Evolutionary conservation across 2,329 filamentous ascomycete species (phyloP), one percentile per base, ranked within the genome.

Genomic region (Nothophoma quercina): DNA sequence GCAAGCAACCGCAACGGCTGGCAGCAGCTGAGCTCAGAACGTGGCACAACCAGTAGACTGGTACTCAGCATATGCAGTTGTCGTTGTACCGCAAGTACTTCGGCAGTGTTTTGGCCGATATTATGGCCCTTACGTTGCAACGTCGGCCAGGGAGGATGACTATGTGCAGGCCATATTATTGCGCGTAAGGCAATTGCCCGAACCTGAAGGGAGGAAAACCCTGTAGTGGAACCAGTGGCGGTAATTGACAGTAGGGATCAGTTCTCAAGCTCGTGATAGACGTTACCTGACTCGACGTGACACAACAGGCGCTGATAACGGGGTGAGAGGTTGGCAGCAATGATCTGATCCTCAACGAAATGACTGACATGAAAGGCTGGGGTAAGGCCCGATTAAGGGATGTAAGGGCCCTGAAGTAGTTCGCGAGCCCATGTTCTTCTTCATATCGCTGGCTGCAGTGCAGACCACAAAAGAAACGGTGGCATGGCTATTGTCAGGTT

Each of bases 21-120:
- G 50, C 38, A 46, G 48, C 49, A 51, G 51, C 48, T 55, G 47
- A 51, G 55, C 45, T 42, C 39, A 60, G 55, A 64, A 56, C 51
- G 64, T 66, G 51, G 55, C 54, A 64, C 62, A 62, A 59, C 48
- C 52, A 60, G 43, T 52, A 60, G 44, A 57, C 42, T 18, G 53
- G 61, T 56, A 59, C 55, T 58, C 57, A 59, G 58, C 54, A 64
- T 58, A 55, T 47, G 60, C 62, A 51, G 38, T 62, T 48, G 55
- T 62, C 30, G 57, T 61, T 54, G 58, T 61, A 61, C 42, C 50
- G 26, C 33, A n/a, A 29, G 21, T 23, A 46, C 35, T 42, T 45
- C 34, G 41, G 41, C 36, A 41, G 15, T 36, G 32, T 49, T 51
- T 62, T 57, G 53, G 46, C 49, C n/a, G 52, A 58, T 55, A 54